phyloP scores from a whole-genome alignment of 169 alveolate species.

The Cyclospora cayetanensis region DNA sequence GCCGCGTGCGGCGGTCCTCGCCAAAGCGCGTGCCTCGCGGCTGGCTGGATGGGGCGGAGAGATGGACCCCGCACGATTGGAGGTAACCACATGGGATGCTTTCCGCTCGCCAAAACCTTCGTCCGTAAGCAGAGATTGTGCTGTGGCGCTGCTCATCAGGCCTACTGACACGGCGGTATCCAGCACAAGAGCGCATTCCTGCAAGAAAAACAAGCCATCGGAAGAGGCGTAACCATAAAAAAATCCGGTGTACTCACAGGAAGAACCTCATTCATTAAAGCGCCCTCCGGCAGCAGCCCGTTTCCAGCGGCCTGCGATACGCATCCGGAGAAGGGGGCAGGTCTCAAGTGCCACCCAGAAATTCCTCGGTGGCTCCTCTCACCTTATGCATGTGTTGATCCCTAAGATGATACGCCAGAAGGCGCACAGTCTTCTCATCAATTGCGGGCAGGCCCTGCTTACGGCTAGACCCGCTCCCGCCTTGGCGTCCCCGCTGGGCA shows the following conservation, averaged over 20 bases:
- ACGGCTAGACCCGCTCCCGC: constrained; percentile 17
- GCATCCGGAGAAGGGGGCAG: no score
- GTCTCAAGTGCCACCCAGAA: no score
- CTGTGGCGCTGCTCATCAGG: constrained; percentile 62
- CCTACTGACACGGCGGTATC: constrained; percentile 58
- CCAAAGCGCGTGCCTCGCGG: constrained; percentile 16
- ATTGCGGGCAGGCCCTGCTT: constrained; percentile 58
- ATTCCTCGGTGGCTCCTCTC: no score
- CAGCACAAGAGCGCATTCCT: constrained; percentile 54
- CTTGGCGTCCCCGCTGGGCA: constrained; percentile 42
- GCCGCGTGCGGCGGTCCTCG: constrained; percentile 29
- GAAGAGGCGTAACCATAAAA: neutral
- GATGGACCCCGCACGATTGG: constrained; percentile 5
- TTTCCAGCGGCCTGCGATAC: no score
- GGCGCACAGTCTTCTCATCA: constrained; percentile 58
- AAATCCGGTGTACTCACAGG: no score
- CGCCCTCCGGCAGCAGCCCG: no score
- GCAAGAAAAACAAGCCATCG: neutral
- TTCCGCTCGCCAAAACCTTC: constrained; percentile 51
- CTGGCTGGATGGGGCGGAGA: constrained; percentile 23
- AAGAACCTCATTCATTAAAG: no score
- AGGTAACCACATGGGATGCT: neutral
- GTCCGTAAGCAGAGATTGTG: constrained; percentile 51
- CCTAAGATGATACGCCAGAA: constrained; percentile 33
- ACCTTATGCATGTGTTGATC: constrained; percentile 62